Conservation (phyloP, 305 asterid genomes). For the Fraxinus sp. region DNA sequence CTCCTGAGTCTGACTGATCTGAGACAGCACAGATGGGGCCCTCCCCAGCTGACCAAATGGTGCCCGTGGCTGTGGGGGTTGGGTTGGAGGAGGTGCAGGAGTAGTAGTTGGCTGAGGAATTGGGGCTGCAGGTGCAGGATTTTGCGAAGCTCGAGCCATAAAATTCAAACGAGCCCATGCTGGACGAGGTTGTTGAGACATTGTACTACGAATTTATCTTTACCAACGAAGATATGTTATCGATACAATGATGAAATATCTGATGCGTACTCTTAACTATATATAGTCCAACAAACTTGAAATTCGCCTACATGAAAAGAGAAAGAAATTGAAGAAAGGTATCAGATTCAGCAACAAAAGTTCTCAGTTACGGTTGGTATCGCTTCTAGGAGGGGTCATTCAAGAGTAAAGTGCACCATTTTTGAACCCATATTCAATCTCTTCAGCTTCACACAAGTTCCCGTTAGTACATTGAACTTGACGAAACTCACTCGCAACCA, state of each 20-base stretch:
- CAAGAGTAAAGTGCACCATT: slow-evolving; percentile 6
- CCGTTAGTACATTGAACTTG: not conserved
- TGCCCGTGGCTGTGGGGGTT: slow-evolving; percentile 11
- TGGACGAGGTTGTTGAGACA: slow-evolving; percentile 42
- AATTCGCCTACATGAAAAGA: not conserved
- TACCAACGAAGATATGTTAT: not conserved
- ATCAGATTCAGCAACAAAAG: slow-evolving; percentile 38
- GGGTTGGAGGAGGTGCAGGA: not conserved
- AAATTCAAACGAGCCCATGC: slow-evolving; percentile 36
- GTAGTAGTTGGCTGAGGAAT: not conserved
- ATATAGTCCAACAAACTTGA: slow-evolving; percentile 19
- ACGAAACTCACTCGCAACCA: not conserved
- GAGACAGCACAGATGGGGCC: slow-evolving; percentile 18
- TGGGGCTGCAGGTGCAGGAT: slow-evolving; percentile 21
- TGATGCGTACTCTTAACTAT: slow-evolving; percentile 2
- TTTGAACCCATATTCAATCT: not conserved
- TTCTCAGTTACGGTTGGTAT: slow-evolving; percentile 34
- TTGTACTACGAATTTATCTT: not conserved
- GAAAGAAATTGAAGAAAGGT: slow-evolving; percentile 33
- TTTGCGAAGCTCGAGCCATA: slow-evolving; percentile 18
- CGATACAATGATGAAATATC: not conserved
- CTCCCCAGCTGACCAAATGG: slow-evolving; percentile 24
- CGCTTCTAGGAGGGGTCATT: slow-evolving; percentile 23
- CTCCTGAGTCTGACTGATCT: slow-evolving; percentile 19
- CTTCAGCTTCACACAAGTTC: not conserved